A percentile compares a stretch with the other conserved stretches of the same genome.
These are phyloP conservation scores for sweet orange (Citrus sinensis) DNA, from an alignment of 345 rosid species.

Conservation along the genomic window DVS_A1.0 CM039163.1:9398001-9398500, in stretches of 20 bases:
- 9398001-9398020: conserved; percentile 60
- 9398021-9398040: conserved; percentile 60
- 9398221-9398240: conserved; percentile 4
- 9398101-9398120: background rate
- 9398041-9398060: conserved; percentile 67
- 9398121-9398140: conserved; percentile 64
- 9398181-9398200: conserved; percentile 59
- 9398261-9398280: background rate
- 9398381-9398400: conserved; percentile 59
- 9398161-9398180: conserved; percentile 77
- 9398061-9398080: conserved; percentile 5
- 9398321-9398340: conserved; percentile 59
- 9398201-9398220: conserved; percentile 59
- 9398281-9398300: conserved; percentile 28
- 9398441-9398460: background rate
- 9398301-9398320: conserved; percentile 65
- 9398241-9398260: background rate
- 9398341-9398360: conserved; percentile 36
- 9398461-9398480: background rate
- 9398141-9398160: conserved; percentile 91
- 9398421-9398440: conserved; percentile 1
- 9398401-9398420: conserved; percentile 37
- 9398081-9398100: background rate
- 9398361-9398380: conserved; percentile 53
- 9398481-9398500: background rate